phyloP scores from a whole-genome alignment of 371 early-diverging fungal genomes.

The Rozella allomycis region DNA sequence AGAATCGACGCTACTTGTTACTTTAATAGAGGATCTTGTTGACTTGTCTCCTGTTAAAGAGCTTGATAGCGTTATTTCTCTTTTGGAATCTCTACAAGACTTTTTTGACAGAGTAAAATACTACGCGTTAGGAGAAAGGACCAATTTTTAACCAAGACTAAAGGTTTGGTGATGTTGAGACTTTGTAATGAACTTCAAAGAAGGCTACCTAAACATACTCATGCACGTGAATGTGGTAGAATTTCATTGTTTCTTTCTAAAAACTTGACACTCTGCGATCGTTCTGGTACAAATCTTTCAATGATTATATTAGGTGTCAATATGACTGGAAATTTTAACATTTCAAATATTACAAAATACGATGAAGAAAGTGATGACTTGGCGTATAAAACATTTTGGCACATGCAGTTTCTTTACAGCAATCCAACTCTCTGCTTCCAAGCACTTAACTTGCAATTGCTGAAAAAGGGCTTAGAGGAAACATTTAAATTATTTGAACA shows the following conservation, averaged over 20 bases:
- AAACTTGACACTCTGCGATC: slow-evolving; percentile 51
- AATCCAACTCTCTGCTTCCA: slow-evolving; percentile 14
- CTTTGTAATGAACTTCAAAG: slow-evolving; percentile 61
- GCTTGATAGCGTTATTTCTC: too few relatives aligned
- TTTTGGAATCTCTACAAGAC: too few relatives aligned
- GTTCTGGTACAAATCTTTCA: slow-evolving; percentile 18
- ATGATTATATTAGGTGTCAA: slow-evolving; percentile 34
- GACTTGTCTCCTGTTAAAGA: too few relatives aligned
- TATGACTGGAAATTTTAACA: slow-evolving; percentile 53
- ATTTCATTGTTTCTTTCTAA: slow-evolving; percentile 55
- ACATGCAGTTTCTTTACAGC: slow-evolving; percentile 21
- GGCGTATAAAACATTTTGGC: too few relatives aligned
- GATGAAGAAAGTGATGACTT: slow-evolving; percentile 24
- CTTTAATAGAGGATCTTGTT: too few relatives aligned
- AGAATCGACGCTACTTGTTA: too few relatives aligned
- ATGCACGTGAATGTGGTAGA: slow-evolving; percentile 56
- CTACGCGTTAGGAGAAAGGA: too few relatives aligned
- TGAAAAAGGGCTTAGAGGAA: slow-evolving; percentile 7
- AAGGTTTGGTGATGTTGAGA: slow-evolving; percentile 52
- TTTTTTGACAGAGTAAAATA: too few relatives aligned
- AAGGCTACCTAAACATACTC: slow-evolving; percentile 48
- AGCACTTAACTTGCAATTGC: background rate
- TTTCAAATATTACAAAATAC: slow-evolving; percentile 30
- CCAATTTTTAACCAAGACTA: slow-evolving; percentile 47
- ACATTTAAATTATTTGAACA: slow-evolving; percentile 10